Percentiles rank a stretch among this genome's conserved stretches.
Conservation (phyloP, 2,329 filamentous ascomycete genomes). For the Colletotrichum chrysophilum region DNA sequence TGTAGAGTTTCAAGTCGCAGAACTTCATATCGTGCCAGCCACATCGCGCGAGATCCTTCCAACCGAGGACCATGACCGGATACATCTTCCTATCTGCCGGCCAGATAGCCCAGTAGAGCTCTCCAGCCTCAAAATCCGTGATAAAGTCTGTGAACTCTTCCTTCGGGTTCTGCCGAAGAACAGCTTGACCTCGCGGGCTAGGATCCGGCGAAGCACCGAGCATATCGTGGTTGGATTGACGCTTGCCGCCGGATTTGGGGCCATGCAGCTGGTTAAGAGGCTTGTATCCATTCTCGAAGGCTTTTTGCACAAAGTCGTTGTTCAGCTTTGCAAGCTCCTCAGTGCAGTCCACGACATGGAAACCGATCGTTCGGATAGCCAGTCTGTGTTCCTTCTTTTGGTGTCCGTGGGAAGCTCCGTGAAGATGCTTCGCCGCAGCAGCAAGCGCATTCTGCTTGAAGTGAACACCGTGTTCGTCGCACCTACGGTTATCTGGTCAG, state of each 20-base stretch:
- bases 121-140: slow-evolving; percentile 17
- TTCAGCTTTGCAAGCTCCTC: slow-evolving; percentile 13
- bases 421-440: slow-evolving; percentile 23
- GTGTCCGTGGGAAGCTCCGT: slow-evolving; percentile 17
- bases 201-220: neutral
- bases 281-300: slow-evolving; percentile 21
- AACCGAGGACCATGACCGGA: slow-evolving; percentile 22
- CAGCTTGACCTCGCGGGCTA: neutral
- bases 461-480: slow-evolving; percentile 24
- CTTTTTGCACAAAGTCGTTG: slow-evolving; percentile 19
- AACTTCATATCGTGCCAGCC: slow-evolving; percentile 8
- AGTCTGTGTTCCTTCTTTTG: slow-evolving; percentile 2
- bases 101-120: slow-evolving; percentile 22
- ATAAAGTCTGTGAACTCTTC: neutral
- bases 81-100: slow-evolving; percentile 14
- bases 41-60: slow-evolving; percentile 16
- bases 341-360: slow-evolving; percentile 21
- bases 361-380: slow-evolving; percentile 21
- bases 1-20: neutral
- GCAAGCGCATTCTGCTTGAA: slow-evolving; percentile 20
- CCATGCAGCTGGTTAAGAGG: slow-evolving; percentile 17
- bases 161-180: neutral
- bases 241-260: slow-evolving; percentile 17
- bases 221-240: neutral
- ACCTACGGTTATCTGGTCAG: neutral